A percentile compares a stretch with the other conserved stretches of the same genome.
Conservation (phyloP, 164 flowering plant genomes). For the Protea cynaroides region DNA sequence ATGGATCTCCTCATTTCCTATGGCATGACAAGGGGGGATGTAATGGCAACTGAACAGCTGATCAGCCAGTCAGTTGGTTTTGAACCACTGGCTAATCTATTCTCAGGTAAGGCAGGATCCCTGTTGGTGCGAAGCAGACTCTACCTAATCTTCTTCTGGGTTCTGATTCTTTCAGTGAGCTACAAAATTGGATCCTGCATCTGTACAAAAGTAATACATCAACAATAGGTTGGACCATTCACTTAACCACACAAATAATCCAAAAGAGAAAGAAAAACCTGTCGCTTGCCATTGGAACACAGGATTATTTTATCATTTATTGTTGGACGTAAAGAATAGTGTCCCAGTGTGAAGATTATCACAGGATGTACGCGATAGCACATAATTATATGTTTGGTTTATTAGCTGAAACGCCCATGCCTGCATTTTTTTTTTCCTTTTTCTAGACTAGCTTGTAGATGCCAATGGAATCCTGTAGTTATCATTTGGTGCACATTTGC, state of each 20-base stretch:
- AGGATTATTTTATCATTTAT: background rate
- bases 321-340: background rate
- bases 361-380: background rate
- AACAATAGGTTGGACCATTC: background rate
- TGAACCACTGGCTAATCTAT: constrained; percentile 11
- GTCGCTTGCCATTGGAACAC: background rate
- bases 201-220: constrained; percentile 22
- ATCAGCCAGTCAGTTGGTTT: constrained; percentile 1
- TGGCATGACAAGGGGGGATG: constrained; percentile 18
- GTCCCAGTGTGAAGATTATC: background rate
- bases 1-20: constrained; percentile 33
- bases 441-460: too few species aligned
- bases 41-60: constrained; percentile 7
- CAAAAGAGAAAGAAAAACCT: background rate
- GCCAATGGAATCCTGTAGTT: too few species aligned
- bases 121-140: constrained; percentile 24
- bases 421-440: too few species aligned
- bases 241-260: background rate
- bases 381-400: too few species aligned
- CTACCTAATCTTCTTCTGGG: constrained; percentile 38
- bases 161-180: constrained; percentile 39
- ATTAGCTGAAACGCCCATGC: too few species aligned
- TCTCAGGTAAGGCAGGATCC: constrained; percentile 30
- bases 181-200: constrained; percentile 37
- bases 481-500: too few species aligned